These are phyloP conservation scores for Fremontodendron californicum DNA, from an alignment of 345 rosid species.

Conservation along the genomic window DNA sequence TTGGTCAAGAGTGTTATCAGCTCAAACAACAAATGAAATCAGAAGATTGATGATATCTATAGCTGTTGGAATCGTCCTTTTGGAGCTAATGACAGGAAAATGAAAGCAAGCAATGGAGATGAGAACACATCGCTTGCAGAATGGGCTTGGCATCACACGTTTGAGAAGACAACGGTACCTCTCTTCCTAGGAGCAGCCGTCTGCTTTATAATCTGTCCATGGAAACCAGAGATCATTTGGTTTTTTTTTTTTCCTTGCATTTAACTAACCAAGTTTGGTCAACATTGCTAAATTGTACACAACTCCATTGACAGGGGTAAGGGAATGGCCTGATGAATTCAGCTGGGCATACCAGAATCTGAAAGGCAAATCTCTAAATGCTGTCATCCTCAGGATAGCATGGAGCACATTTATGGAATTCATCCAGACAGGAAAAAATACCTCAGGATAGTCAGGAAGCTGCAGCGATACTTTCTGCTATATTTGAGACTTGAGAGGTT, in stretches of 20 bases:
- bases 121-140: background rate
- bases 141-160: background rate
- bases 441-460: slow-evolving; percentile 25
- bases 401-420: background rate
- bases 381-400: background rate
- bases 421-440: slow-evolving; percentile 44
- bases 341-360: background rate
- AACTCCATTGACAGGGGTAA: background rate
- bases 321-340: background rate
- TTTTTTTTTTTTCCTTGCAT: background rate
- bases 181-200: background rate
- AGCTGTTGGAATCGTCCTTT: background rate
- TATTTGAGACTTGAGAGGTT: slow-evolving; percentile 40
- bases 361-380: background rate
- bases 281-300: slow-evolving; percentile 44
- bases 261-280: background rate
- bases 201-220: background rate
- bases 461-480: slow-evolving; percentile 37
- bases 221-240: background rate
- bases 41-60: too few species aligned
- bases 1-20: too few species aligned
- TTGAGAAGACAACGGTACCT: background rate
- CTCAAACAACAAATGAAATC: too few species aligned
- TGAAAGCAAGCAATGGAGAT: background rate
- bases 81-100: background rate